Base-by-base conservation (phyloP, 495 filamentous ascomycete species). In the Penicillium alfredii region DNA sequence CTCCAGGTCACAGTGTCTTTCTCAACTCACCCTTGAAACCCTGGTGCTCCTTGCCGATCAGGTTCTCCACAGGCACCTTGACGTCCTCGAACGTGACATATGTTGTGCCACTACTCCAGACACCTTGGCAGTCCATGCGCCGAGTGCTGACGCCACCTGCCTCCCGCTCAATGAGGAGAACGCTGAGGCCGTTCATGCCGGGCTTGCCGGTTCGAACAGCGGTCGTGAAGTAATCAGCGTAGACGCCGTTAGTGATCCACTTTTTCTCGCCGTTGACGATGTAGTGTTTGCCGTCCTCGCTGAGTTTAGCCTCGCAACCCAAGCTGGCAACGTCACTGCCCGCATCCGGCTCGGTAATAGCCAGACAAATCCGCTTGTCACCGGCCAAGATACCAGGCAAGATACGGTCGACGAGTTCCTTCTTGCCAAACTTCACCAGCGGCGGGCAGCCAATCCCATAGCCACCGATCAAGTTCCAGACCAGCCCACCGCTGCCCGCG, bases 191-290 rank as follows among this genome's bases (percentile, higher is more conserved):
- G 49, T 86, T 85, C 90, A 95, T 96, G 24, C 92, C 92, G 58
- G 57, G 45, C 19, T 68, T 71, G 33, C 90, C 88, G 1, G 92
- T 98, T 39, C 92, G 86, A 21, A 98, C 92, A 26, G 92, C 92
- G 21, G 83, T 87, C 35, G 92, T 97, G 72, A 98, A 98, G 68
- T 96, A 98, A 59, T 98, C 92, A 38, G 72, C 76, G 84, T 86
- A 96, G 44, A 95, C 76, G 51, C 92, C 92, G 69, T 98, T 97
- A 54, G 90, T 96, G 63, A 98, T 98, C 92, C 92, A 97, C 65
- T 98, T 98, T 81, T 98, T 97, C 76, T 96, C 92, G 26, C 92
- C 92, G 57, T 97, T 98, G 63, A 98, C 92, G 42, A 98, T 96
- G 63, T 93, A 98, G 63, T 96, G 86, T 73, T 96, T 98, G 55